Evolutionary conservation across 1,284 basidiomycete genomes (phyloP).

Genomic region (Marasmius sp.): DNA sequence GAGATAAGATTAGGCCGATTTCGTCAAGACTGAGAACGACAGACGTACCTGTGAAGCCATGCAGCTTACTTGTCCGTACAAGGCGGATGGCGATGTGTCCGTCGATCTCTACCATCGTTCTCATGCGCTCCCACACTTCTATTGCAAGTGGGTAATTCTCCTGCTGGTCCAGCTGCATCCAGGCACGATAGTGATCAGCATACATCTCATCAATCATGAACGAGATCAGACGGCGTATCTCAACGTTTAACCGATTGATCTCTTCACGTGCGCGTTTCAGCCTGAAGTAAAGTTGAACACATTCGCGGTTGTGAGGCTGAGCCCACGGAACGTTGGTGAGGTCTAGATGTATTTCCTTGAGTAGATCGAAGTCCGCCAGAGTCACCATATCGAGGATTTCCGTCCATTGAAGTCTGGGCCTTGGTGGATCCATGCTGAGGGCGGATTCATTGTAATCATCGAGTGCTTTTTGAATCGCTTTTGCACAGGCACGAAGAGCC

Average conservation of each 20-base stretch:
- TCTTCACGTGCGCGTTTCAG: conserved; percentile 27
- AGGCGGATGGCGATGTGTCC: background rate
- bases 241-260: conserved; percentile 35
- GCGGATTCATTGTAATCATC: conserved; percentile 26
- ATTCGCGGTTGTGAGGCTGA: conserved; percentile 20
- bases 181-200: background rate
- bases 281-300: conserved; percentile 25
- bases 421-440: conserved; percentile 16
- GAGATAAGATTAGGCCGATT: too few species aligned
- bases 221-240: conserved; percentile 28
- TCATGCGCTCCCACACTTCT: background rate
- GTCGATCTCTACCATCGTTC: background rate
- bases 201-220: conserved; percentile 28
- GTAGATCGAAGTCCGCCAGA: conserved; percentile 35
- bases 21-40: too few species aligned
- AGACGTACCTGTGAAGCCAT: background rate
- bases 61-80: background rate
- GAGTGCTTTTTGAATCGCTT: conserved; percentile 26
- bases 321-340: conserved; percentile 29
- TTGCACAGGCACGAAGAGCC: conserved; percentile 21
- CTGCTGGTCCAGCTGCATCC: background rate
- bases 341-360: conserved; percentile 28
- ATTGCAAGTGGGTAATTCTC: background rate
- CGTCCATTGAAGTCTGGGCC: conserved; percentile 23
- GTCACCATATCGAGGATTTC: conserved; percentile 29